These are phyloP conservation scores for Diplogelasinospora grovesii DNA, from an alignment of 495 filamentous ascomycete genomes.

Conservation along the genomic window DNA sequence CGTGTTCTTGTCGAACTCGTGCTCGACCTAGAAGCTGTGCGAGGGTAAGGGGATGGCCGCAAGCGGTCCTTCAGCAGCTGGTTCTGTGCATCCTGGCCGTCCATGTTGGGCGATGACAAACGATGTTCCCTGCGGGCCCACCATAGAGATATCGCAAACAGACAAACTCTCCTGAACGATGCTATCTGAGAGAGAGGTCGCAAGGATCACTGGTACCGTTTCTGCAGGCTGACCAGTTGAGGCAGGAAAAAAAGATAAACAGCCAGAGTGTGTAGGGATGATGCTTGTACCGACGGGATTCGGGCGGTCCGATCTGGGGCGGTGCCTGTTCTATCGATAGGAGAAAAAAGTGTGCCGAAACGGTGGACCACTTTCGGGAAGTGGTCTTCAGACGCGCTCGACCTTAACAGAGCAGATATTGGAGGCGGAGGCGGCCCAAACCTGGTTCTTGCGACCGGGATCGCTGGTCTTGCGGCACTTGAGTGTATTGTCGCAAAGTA, in stretches of 20 bases:
- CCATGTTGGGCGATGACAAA: constrained; percentile 21
- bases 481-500: not conserved
- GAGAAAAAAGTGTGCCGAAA: constrained; percentile 8
- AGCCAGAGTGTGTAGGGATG: constrained; percentile 1
- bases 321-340: not conserved
- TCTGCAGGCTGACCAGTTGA: no score
- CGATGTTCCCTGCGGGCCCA: constrained; percentile 9
- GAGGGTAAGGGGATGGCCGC: constrained; percentile 26
- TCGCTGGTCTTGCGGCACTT: constrained; percentile 10
- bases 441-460: constrained; percentile 7
- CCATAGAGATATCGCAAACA: constrained; percentile 15
- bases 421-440: not conserved
- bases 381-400: constrained; percentile 7
- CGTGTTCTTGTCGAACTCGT: constrained; percentile 33
- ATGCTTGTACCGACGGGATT: constrained; percentile 7
- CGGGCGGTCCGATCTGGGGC: not conserved
- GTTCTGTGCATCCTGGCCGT: constrained; percentile 7
- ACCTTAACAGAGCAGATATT: constrained; percentile 16
- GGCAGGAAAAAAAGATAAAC: not conserved
- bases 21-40: constrained; percentile 35
- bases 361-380: no score
- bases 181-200: no score
- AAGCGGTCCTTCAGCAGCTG: constrained; percentile 16
- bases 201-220: no score
- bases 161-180: no score